phyloP scores from a whole-genome alignment of 2,329 filamentous ascomycete species.

The Cylindrodendrum hubeiense region DNA sequence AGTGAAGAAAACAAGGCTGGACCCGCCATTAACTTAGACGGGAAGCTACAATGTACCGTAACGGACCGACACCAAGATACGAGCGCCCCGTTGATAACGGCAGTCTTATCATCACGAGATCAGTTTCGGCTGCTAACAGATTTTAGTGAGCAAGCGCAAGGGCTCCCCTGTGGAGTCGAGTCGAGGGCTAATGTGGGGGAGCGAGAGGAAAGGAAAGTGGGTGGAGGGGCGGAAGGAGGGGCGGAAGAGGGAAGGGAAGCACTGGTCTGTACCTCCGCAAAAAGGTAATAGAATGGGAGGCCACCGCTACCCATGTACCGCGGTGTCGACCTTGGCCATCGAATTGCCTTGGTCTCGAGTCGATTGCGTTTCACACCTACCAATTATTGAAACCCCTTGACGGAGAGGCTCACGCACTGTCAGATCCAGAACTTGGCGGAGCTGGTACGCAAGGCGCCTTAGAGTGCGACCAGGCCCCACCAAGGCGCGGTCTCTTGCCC shows the following conservation, averaged over 20 bases:
- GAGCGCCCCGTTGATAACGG: slow-evolving; percentile 12
- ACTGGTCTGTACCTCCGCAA: too few relatives aligned
- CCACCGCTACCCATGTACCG: too few relatives aligned
- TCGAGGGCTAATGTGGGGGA: slow-evolving; percentile 15
- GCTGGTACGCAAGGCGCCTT: background rate
- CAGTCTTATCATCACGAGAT: slow-evolving; percentile 22
- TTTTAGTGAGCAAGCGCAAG: slow-evolving; percentile 43
- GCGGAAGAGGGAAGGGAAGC: background rate
- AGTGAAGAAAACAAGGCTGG: background rate
- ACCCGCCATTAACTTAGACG: slow-evolving; percentile 17
- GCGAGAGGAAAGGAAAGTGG: background rate
- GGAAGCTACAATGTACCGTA: slow-evolving; percentile 24
- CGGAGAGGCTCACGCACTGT: background rate
- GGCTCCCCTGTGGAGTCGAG: background rate
- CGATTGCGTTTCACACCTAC: background rate
- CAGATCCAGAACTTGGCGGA: background rate
- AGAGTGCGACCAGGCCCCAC: background rate
- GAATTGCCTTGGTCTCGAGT: background rate
- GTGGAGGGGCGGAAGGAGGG: background rate
- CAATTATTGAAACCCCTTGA: background rate
- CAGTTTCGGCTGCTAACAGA: slow-evolving; percentile 43
- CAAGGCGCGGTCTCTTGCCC: background rate
- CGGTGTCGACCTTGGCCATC: too few relatives aligned
- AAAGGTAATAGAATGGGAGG: too few relatives aligned
- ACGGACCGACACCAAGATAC: slow-evolving; percentile 32